Evolutionary conservation across 352 stramenopile species (phyloP), one percentile per base, ranked within the genome.

Genomic region (Globisporangium irregulare): DNA sequence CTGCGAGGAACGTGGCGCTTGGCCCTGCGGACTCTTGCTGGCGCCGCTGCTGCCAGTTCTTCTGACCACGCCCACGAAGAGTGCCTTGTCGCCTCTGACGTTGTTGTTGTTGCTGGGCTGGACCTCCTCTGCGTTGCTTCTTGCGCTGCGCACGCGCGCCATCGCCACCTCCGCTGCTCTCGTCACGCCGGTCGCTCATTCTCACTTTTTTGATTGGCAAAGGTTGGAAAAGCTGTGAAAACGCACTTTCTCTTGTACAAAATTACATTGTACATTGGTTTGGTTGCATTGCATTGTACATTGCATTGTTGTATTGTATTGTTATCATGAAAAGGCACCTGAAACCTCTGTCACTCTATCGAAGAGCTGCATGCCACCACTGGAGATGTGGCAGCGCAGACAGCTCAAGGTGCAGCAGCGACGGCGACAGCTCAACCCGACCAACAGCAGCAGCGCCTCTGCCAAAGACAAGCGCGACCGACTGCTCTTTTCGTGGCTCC

Each of bases 1-100:
- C 83, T 34, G 77, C 77, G 15, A 92, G 73, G 72, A 92, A 92
- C 25, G 64, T 65, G 6, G 71, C 72, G 27, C 75, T 83, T 7
- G 72, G 68, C 24, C 25, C 66, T 27, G 53, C 43, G 24, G 5
- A 32, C n/a, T 29, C 12, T 14, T 61, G 51, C 10, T 62, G 59
- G 12, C 46, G 36, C 2, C 29, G n/a, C 10, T 53, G 29, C 64
- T 29, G 18, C 10, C 41, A 15, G 41, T 4, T 34, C 41, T n/a
- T 57, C 6, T 65, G 25, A 10, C 18, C 55, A 27, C 34, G 55
- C 1, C 24, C 27, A 18, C 43, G 25, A 5, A 20, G 8, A 36
- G 14, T 3, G 32, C 32, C 25, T 20, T 20, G 32, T 20, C 59
- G 25, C 20, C 22, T 14, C 12, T 55, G 34, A 9, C 57, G 38